Percentiles rank a stretch among this genome's conserved stretches.
phyloP scores from a whole-genome alignment of 2,329 filamentous ascomycete genomes.

The Aspergillus pseudoterreus region DNA sequence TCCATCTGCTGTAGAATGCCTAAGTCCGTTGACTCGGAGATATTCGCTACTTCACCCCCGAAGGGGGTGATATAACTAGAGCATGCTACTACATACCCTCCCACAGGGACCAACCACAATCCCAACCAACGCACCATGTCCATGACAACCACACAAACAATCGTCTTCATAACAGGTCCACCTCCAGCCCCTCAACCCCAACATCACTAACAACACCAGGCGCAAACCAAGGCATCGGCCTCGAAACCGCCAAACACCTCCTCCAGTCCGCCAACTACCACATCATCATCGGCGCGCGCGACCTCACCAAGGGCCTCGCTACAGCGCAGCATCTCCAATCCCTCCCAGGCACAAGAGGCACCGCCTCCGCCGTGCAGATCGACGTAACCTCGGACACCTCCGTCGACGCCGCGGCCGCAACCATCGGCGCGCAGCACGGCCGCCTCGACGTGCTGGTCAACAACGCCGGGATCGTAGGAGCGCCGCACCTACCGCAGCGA shows the following conservation, averaged over 20 bases:
- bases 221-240: constrained; percentile 25
- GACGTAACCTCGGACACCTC: constrained; percentile 50
- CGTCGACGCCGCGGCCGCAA: constrained; percentile 52
- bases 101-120: background rate
- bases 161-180: background rate
- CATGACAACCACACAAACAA: background rate
- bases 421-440: constrained; percentile 52
- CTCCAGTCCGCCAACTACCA: constrained; percentile 17
- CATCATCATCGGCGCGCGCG: constrained; percentile 16
- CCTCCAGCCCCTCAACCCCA: background rate
- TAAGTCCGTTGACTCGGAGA: background rate
- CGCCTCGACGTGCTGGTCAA: constrained; percentile 21
- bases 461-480: constrained; percentile 11
- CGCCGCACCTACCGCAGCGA: constrained; percentile 14
- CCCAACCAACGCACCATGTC: background rate
- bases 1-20: background rate
- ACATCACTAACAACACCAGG: constrained; percentile 8
- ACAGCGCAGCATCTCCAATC: constrained; percentile 7
- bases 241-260: constrained; percentile 20
- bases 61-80: background rate
- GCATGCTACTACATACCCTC: too few relatives aligned
- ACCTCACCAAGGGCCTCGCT: constrained; percentile 8
- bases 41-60: background rate
- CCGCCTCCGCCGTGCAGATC: constrained; percentile 24
- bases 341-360: constrained; percentile 2